Base-by-base conservation (phyloP, 441 rosid genomes). In the Populus hybrid region DNA sequence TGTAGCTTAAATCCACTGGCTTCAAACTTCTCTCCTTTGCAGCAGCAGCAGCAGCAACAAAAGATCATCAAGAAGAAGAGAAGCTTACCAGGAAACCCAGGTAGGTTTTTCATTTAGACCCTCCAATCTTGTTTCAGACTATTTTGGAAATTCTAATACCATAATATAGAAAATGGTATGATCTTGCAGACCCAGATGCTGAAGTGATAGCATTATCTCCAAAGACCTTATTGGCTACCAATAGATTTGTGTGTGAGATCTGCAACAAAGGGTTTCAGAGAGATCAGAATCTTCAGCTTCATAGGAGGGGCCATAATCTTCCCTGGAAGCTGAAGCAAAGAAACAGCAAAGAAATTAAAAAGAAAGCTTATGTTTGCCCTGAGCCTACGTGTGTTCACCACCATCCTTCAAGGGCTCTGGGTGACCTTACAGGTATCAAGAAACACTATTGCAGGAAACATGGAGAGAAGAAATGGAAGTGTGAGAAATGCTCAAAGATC, bases 261-360 rank as follows among this genome's bases (percentile, higher is more conserved):
- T 93, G 98, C 81, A 93, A 90, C 86, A 93, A 90, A 83, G 95
- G 98, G 77, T 93, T 93, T 73, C 97, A 89, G 70, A 88, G 98
- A 78, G 98, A 93, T 81, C 98, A 94, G 86, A 94, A 92, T 81
- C 87, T 92, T 75, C 97, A 94, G 81, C 98, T 94, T 75, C 98
- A 94, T 81, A 87, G 95, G 84, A 88, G 98, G 86, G 98, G 98
- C 2, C 98, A 94, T 75, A 94, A 94, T 81, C 91, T 94, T 65
- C 98, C 98, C 63, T 94, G 98, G 98, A 94, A 94, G 82, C 89
- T 94, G 70, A 94, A 94, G 82, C 97, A 90, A 78, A 90, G 92
- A 76, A 88, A 78, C 83, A 82, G 34, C 80, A 83, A 88, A 77
- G 95, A 88, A 36, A 84, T 85, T 0, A 89, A 69, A 81, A 91